These are phyloP conservation scores for Chlamydomonas reinhardtii DNA, from an alignment of 163 green algal genomes.

Conservation along the genomic window DNA sequence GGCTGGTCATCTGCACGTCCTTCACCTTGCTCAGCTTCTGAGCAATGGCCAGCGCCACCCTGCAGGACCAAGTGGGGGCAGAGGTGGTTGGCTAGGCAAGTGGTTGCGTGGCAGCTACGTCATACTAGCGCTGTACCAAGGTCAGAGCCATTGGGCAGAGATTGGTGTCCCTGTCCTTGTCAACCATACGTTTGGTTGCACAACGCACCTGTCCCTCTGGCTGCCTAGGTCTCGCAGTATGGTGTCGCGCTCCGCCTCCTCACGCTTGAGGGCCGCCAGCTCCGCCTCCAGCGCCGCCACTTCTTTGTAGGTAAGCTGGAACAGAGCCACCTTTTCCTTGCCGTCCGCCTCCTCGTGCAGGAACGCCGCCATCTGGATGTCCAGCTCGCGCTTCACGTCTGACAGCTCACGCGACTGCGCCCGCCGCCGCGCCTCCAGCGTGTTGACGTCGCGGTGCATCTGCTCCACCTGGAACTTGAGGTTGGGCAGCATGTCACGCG, in stretches of 20 bases:
- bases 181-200: too few species aligned
- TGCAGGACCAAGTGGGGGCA: neutral
- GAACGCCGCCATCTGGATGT: constrained; percentile 78
- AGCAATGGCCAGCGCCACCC: constrained; percentile 59
- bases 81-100: too few species aligned
- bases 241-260: constrained; percentile 62
- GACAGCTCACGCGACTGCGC: constrained; percentile 37
- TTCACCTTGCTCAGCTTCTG: constrained; percentile 65
- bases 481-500: constrained; percentile 65
- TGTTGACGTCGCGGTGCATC: constrained; percentile 53
- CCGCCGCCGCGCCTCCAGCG: constrained; percentile 40
- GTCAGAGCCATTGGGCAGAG: too few species aligned
- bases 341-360: constrained; percentile 75
- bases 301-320: constrained; percentile 64
- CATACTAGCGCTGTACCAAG: too few species aligned
- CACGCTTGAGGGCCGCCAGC: constrained; percentile 65
- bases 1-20: constrained; percentile 64
- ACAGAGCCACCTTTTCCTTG: constrained; percentile 75
- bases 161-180: too few species aligned
- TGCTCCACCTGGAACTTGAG: constrained; percentile 66
- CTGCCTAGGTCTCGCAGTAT: constrained; percentile 68
- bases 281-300: constrained; percentile 62
- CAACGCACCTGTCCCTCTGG: constrained; percentile 57
- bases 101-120: too few species aligned
- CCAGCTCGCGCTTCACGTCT: constrained; percentile 72